These are phyloP conservation scores for Claviceps arundinis DNA, from an alignment of 2,329 filamentous ascomycete species.

Conservation along the genomic window DNA sequence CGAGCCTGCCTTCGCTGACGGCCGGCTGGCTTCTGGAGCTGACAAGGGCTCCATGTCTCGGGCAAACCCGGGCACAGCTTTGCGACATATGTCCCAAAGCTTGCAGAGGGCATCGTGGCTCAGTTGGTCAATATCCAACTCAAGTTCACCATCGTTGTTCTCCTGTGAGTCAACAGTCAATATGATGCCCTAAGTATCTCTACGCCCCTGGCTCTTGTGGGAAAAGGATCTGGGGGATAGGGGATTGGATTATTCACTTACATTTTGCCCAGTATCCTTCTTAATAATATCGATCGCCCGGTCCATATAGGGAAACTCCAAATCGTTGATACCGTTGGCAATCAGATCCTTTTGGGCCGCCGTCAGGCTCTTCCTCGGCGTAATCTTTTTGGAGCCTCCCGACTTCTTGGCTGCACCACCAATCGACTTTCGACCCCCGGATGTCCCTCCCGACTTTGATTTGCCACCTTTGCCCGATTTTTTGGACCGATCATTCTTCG, in stretches of 20 bases:
- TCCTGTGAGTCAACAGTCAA: slow-evolving; percentile 25
- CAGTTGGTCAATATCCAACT: slow-evolving; percentile 45
- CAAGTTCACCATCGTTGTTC: slow-evolving; percentile 45
- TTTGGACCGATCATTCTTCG: slow-evolving; percentile 46
- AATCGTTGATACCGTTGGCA: slow-evolving; percentile 67
- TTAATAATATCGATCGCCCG: slow-evolving; percentile 84
- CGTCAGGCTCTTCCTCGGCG: slow-evolving; percentile 42
- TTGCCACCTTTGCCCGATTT: slow-evolving; percentile 46
- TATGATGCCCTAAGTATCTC: not conserved
- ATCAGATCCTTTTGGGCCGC: slow-evolving; percentile 84
- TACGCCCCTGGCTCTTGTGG: not conserved
- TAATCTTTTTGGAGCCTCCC: slow-evolving; percentile 30
- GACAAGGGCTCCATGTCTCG: slow-evolving; percentile 18
- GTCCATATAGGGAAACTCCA: slow-evolving; percentile 65
- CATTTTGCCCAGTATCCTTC: slow-evolving; percentile 65
- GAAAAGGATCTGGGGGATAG: too few relatives aligned
- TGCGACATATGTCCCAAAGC: slow-evolving; percentile 34
- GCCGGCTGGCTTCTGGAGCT: slow-evolving; percentile 19
- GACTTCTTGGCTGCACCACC: slow-evolving; percentile 23
- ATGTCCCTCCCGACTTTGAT: slow-evolving; percentile 24
- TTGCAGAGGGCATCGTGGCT: slow-evolving; percentile 41
- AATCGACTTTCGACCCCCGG: slow-evolving; percentile 29
- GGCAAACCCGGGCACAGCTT: slow-evolving; percentile 27
- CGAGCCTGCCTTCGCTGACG: slow-evolving; percentile 16
- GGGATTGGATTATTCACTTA: slow-evolving; percentile 24